phyloP scores from a whole-genome alignment of 2,329 filamentous ascomycete genomes.

The Hirsutella minnesotensis region DNA sequence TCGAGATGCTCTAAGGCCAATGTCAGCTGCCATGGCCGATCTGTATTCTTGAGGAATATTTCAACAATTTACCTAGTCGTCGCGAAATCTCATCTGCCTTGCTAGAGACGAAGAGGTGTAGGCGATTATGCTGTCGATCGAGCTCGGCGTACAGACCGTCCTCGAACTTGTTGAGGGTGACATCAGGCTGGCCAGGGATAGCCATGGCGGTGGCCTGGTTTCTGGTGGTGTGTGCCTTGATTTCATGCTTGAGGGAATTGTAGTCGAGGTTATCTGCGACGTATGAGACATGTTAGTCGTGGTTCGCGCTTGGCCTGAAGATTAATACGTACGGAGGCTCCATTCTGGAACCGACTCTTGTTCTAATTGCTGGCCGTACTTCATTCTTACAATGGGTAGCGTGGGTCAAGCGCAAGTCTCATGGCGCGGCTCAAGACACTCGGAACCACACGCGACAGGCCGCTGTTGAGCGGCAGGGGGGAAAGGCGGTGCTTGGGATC shows the following conservation, averaged over 20 bases:
- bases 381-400: slow-evolving; percentile 17
- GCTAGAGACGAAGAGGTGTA: slow-evolving; percentile 67
- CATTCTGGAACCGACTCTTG: slow-evolving; percentile 71
- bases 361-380: slow-evolving; percentile 45
- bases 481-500: too few species aligned
- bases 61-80: slow-evolving; percentile 51
- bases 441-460: not conserved
- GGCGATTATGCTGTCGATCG: slow-evolving; percentile 62
- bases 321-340: slow-evolving; percentile 52
- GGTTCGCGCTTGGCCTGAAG: not conserved
- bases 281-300: not conserved
- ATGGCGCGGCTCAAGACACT: not conserved
- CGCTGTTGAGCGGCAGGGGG: too few species aligned
- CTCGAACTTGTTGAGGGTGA: slow-evolving; percentile 51
- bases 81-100: slow-evolving; percentile 69
- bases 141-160: slow-evolving; percentile 60
- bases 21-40: too few species aligned
- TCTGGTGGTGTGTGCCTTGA: slow-evolving; percentile 67
- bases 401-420: not conserved
- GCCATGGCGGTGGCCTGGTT: slow-evolving; percentile 58
- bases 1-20: slow-evolving; percentile 32
- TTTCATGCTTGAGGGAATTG: slow-evolving; percentile 73
- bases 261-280: slow-evolving; percentile 72
- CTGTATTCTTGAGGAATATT: too few species aligned
- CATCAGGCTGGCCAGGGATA: slow-evolving; percentile 60